Conservation (phyloP, 2,329 filamentous ascomycete genomes). For the Grosmannia clavigera region DNA sequence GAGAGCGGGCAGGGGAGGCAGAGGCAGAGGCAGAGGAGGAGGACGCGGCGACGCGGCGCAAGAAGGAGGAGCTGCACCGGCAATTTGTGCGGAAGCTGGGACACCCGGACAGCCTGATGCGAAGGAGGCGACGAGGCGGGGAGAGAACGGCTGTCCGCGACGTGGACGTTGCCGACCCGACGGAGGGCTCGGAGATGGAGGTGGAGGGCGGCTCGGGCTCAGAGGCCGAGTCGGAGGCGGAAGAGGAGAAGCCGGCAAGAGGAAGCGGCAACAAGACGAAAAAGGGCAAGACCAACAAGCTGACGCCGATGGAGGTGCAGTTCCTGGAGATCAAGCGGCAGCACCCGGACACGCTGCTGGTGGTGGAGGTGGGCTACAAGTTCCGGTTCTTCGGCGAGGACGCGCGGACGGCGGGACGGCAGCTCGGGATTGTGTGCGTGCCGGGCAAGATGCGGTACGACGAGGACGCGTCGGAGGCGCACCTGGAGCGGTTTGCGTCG, state of each 20-base stretch:
- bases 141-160: slow-evolving; percentile 52
- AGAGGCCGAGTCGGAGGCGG: slow-evolving; percentile 50
- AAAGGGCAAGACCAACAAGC: slow-evolving; percentile 65
- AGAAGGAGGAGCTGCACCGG: slow-evolving; percentile 62
- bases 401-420: slow-evolving; percentile 76
- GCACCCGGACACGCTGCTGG: slow-evolving; percentile 77
- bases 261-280: slow-evolving; percentile 38
- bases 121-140: slow-evolving; percentile 28
- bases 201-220: slow-evolving; percentile 74
- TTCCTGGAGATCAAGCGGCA: slow-evolving; percentile 89
- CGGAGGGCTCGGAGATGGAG: slow-evolving; percentile 38
- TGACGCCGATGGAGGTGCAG: slow-evolving; percentile 90
- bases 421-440: slow-evolving; percentile 90
- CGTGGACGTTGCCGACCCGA: slow-evolving; percentile 45
- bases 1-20: slow-evolving; percentile 22
- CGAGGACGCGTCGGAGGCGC: slow-evolving; percentile 85
- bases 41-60: slow-evolving; percentile 31
- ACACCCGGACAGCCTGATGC: slow-evolving; percentile 67
- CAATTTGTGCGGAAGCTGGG: slow-evolving; percentile 88
- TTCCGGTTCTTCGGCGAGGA: slow-evolving; percentile 97
- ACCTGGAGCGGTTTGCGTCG: slow-evolving; percentile 83
- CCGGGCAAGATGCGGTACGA: slow-evolving; percentile 91
- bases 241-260: slow-evolving; percentile 23
- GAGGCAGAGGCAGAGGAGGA: slow-evolving; percentile 17
- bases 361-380: slow-evolving; percentile 96